A percentile compares a stretch with the other conserved stretches of the same genome.
Conservation (phyloP, 371 early-diverging fungal species). For the Thermomucor indicae-seudaticae region DNA sequence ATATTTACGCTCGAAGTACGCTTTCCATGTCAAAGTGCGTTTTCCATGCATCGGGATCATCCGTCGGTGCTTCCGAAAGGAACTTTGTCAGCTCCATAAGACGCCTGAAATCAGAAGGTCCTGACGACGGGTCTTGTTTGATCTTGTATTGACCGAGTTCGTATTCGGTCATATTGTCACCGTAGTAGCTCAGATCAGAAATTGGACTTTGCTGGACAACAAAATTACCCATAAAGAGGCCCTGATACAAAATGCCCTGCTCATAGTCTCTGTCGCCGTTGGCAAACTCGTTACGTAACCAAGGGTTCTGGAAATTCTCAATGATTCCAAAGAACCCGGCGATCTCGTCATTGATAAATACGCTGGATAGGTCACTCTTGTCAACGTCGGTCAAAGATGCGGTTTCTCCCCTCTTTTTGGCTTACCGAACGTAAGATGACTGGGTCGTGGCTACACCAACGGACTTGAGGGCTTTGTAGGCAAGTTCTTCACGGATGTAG, state of each 20-base stretch:
- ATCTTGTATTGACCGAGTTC: conserved; percentile 18
- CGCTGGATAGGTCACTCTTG: conserved; percentile 4
- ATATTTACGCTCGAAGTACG: conserved; percentile 27
- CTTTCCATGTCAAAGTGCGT: conserved; percentile 24
- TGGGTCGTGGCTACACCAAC: conserved; percentile 21
- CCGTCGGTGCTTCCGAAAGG: conserved; percentile 15
- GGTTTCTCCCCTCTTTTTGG: neutral
- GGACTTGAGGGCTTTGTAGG: conserved; percentile 20
- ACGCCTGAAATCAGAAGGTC: conserved; percentile 2
- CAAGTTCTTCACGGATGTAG: conserved; percentile 23
- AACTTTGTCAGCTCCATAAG: conserved; percentile 30
- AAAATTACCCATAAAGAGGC: conserved; percentile 2
- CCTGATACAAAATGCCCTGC: conserved; percentile 33
- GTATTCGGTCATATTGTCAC: conserved; percentile 16
- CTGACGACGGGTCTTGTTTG: conserved; percentile 15
- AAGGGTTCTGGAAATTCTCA: conserved; percentile 30
- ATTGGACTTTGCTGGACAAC: neutral
- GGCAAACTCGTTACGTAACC: conserved; percentile 30
- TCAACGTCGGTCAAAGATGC: neutral
- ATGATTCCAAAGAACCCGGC: conserved; percentile 34
- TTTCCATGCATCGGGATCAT: conserved; percentile 18
- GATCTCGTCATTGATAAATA: conserved; percentile 29
- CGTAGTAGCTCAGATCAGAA: conserved; percentile 19
- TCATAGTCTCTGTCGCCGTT: conserved; percentile 22
- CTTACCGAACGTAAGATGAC: conserved; percentile 19